Percentiles rank a stretch among this genome's conserved stretches.
Evolutionary conservation across 345 rosid species (phyloP).

Genomic region (Euclidium syriacum): DNA sequence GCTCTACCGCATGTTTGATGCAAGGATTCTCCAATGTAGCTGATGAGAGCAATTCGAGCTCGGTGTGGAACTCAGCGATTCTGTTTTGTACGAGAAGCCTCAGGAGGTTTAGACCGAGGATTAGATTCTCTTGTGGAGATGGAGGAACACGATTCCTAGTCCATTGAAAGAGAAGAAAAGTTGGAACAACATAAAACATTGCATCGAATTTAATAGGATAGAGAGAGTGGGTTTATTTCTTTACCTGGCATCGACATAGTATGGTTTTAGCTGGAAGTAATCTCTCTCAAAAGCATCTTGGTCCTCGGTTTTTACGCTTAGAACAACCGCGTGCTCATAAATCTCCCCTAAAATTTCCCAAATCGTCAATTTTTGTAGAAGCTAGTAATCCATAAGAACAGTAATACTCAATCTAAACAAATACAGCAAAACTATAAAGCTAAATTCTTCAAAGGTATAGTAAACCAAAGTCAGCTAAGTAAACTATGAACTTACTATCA

Average conservation of each 20-base stretch:
- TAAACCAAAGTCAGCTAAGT: background rate
- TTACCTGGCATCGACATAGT: conserved; percentile 89
- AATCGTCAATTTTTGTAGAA: background rate
- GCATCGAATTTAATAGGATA: background rate
- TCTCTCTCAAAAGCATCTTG: conserved; percentile 97
- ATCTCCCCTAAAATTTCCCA: conserved; percentile 59
- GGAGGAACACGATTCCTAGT: conserved; percentile 60
- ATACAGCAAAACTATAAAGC: no score
- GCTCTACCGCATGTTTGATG: conserved; percentile 93
- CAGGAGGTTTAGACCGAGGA: conserved; percentile 89
- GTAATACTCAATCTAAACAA: background rate
- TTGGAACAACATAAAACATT: background rate
- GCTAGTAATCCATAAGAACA: background rate
- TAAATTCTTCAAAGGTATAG: background rate
- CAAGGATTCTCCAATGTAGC: conserved; percentile 78
- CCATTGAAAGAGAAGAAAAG: conserved; percentile 14
- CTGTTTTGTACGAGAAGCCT: conserved; percentile 91
- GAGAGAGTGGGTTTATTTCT: background rate
- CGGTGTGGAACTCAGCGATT: conserved; percentile 97
- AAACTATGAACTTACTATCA: background rate
- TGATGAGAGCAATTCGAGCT: conserved; percentile 76
- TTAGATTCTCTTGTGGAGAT: conserved; percentile 78
- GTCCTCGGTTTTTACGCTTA: conserved; percentile 84
- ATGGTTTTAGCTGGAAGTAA: conserved; percentile 92
- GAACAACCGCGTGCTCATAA: conserved; percentile 85